Evolutionary conservation across 345 rosid species (phyloP).

Genomic region (Euphorbia pulcherrima): DNA sequence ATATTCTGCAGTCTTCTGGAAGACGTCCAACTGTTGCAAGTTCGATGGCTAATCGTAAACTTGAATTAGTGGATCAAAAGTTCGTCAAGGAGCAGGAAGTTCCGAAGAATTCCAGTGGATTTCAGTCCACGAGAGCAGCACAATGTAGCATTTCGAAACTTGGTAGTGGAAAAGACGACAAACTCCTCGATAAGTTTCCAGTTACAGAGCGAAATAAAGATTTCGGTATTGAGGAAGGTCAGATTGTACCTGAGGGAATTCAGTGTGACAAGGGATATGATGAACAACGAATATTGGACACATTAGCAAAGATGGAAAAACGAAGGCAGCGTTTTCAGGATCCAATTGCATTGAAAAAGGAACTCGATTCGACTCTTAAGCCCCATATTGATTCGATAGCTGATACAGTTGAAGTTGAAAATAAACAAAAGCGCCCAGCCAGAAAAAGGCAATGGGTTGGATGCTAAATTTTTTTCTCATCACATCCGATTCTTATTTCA

Average conservation of each 20-base stretch:
- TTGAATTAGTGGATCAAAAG: constrained; percentile 18
- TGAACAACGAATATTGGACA: constrained; percentile 35
- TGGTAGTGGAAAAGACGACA: constrained; percentile 14
- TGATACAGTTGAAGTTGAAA: constrained; percentile 27
- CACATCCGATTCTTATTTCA: not conserved
- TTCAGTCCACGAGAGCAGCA: constrained; percentile 12
- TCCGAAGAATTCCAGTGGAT: constrained; percentile 17
- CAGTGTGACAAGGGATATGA: constrained; percentile 25
- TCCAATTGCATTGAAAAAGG: constrained; percentile 20
- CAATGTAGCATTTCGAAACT: constrained; percentile 3
- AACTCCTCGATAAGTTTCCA: constrained; percentile 20
- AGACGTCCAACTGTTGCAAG: constrained; percentile 22
- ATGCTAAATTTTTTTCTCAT: constrained; percentile 19
- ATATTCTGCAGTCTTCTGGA: constrained; percentile 33
- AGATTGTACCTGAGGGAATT: constrained; percentile 39
- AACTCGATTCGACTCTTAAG: constrained; percentile 17
- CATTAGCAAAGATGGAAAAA: constrained; percentile 62
- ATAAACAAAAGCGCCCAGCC: constrained; percentile 40
- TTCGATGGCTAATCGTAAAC: constrained; percentile 16
- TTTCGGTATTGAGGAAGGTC: constrained; percentile 55
- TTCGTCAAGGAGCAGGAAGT: constrained; percentile 18
- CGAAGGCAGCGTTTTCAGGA: constrained; percentile 61
- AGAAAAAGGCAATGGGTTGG: constrained; percentile 60
- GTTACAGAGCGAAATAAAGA: constrained; percentile 16
- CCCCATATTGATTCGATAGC: constrained; percentile 22